Evolutionary conservation across 2,329 filamentous ascomycete species (phyloP).

Genomic region (Aspergillus awamori): DNA sequence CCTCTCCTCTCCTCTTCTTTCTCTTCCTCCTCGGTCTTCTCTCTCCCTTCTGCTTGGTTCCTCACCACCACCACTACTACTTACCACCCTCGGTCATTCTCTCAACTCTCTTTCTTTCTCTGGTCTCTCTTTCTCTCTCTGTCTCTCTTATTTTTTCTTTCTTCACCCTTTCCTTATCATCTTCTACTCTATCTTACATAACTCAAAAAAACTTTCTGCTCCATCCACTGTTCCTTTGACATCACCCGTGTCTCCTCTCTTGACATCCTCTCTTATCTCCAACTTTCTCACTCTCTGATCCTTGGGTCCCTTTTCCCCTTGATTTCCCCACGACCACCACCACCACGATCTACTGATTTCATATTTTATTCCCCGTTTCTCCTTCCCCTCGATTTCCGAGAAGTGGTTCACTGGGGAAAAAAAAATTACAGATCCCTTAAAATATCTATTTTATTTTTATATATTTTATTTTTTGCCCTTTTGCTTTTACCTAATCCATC

Average conservation of each 20-base stretch:
- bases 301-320: background rate
- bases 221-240: too few species aligned
- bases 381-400: background rate
- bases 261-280: background rate
- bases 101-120: too few species aligned
- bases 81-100: too few species aligned
- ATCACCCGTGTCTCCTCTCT: too few species aligned
- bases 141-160: background rate
- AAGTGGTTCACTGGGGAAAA: background rate
- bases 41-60: background rate
- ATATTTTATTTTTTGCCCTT: too few species aligned
- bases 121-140: too few species aligned
- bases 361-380: too few species aligned
- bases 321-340: background rate
- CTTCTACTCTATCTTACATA: background rate
- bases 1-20: conserved; percentile 8
- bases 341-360: background rate
- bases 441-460: too few species aligned
- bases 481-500: conserved; percentile 13
- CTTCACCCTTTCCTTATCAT: conserved; percentile 4
- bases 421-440: too few species aligned
- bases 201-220: too few species aligned
- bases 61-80: background rate
- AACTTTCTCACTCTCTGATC: background rate
- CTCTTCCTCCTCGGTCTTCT: conserved; percentile 4